phyloP scores from a whole-genome alignment of 805 yeast species.

The Candida sithepensis region DNA sequence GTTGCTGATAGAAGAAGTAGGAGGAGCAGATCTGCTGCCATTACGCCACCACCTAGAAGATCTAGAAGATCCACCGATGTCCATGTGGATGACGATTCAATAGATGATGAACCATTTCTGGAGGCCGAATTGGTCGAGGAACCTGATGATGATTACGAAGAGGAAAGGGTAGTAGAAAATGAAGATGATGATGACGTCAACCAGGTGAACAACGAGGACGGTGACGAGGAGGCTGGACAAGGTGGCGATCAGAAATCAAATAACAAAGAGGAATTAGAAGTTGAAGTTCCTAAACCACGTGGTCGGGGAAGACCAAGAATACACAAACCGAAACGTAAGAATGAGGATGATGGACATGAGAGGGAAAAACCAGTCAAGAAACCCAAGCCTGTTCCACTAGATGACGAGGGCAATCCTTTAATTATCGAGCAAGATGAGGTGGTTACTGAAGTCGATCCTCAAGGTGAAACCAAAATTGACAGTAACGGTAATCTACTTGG shows the following conservation, averaged over 20 bases:
- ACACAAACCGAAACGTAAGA: slow-evolving; percentile 18
- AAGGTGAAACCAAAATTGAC: slow-evolving; percentile 74
- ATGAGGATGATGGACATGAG: slow-evolving; percentile 25
- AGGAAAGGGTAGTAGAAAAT: slow-evolving; percentile 13
- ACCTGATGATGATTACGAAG: slow-evolving; percentile 22
- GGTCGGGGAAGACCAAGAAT: slow-evolving; percentile 30
- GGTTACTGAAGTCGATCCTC: slow-evolving; percentile 68
- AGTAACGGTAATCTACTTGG: slow-evolving; percentile 63
- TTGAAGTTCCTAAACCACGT: slow-evolving; percentile 18
- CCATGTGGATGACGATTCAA: slow-evolving; percentile 14
- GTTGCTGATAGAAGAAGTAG: neutral
- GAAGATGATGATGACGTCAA: slow-evolving; percentile 21
- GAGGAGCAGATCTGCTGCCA: slow-evolving; percentile 1
- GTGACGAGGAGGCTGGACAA: slow-evolving; percentile 14
- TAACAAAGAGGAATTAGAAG: slow-evolving; percentile 25
- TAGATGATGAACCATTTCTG: slow-evolving; percentile 5
- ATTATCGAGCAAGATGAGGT: slow-evolving; percentile 73
- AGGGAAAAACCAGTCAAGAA: slow-evolving; percentile 30
- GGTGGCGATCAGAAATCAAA: slow-evolving; percentile 22
- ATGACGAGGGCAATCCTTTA: slow-evolving; percentile 66
- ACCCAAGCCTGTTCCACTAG: slow-evolving; percentile 30
- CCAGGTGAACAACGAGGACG: slow-evolving; percentile 22
- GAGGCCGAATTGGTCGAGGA: neutral
- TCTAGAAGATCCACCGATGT: slow-evolving; percentile 4
- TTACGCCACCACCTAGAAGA: neutral